phyloP scores from a whole-genome alignment of 2,329 filamentous ascomycete species.

The Piedraia hortae region DNA sequence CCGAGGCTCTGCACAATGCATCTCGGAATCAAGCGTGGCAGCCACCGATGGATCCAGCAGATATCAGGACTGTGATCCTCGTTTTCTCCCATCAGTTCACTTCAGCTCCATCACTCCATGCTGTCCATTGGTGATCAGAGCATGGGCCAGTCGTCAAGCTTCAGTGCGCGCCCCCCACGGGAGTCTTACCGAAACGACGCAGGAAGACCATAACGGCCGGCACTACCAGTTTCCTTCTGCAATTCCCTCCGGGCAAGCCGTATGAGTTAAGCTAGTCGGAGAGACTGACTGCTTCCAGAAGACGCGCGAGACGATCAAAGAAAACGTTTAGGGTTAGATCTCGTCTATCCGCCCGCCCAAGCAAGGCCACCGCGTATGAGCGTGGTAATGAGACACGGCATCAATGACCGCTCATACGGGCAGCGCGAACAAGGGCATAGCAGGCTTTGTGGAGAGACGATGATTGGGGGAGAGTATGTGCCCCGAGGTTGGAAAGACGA shows the following conservation, averaged over 20 bases:
- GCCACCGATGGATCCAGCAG: no score
- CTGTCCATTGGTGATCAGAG: conserved; percentile 34
- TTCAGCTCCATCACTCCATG: no score
- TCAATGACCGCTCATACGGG: conserved; percentile 3
- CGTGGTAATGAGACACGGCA: conserved; percentile 3
- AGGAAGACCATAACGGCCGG: conserved; percentile 25
- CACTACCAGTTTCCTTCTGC: conserved; percentile 11
- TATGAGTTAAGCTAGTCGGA: conserved; percentile 29
- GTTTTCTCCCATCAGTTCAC: no score
- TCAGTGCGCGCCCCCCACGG: conserved; percentile 53
- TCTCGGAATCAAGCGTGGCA: no score
- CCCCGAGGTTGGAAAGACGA: no score
- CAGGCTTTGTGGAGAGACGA: no score
- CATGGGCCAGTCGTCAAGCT: conserved; percentile 38
- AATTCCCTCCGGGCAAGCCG: conserved; percentile 2
- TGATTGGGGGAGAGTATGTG: no score
- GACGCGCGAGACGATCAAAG: conserved; percentile 29
- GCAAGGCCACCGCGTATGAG: conserved; percentile 4
- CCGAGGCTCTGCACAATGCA: no score
- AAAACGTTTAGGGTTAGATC: conserved; percentile 84
- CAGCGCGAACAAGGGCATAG: conserved; percentile 2
- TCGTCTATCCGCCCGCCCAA: conserved; percentile 22
- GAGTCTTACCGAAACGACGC: conserved; percentile 56
- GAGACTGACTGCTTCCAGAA: conserved; percentile 31
- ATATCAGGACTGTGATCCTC: no score